These are phyloP conservation scores for Fusarium xyrophilum DNA, from an alignment of 2,329 filamentous ascomycete species.

Conservation along the genomic window DNA sequence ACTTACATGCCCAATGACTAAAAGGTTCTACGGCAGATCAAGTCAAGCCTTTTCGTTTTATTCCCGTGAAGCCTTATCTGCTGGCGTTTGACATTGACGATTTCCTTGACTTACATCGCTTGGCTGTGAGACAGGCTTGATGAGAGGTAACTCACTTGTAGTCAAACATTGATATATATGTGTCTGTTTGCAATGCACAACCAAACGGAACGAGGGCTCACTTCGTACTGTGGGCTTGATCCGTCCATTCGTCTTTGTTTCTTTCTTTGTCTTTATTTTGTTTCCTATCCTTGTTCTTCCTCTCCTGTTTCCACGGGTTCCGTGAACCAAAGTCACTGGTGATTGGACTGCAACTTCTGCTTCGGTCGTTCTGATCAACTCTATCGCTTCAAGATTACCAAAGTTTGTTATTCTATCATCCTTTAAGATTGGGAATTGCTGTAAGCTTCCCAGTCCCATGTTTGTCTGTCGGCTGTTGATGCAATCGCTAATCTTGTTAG, in stretches of 20 bases:
- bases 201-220: neutral
- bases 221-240: neutral
- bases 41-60: neutral
- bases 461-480: neutral
- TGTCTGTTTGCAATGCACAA: neutral
- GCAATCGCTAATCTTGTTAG: neutral
- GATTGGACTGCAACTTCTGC: neutral
- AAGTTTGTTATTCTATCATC: neutral
- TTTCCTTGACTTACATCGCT: neutral
- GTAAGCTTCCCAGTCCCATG: neutral
- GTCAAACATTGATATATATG: neutral
- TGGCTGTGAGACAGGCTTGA: slow-evolving; percentile 5
- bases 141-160: neutral
- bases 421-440: neutral
- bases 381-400: neutral
- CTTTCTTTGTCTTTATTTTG: neutral
- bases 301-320: neutral
- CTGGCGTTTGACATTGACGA: neutral
- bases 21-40: neutral
- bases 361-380: neutral
- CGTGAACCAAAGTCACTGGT: neutral
- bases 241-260: neutral
- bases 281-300: no score
- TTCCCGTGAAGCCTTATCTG: neutral
- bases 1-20: neutral